phyloP scores from a whole-genome alignment of 2,329 filamentous ascomycete genomes.

The Alternaria postmessia region DNA sequence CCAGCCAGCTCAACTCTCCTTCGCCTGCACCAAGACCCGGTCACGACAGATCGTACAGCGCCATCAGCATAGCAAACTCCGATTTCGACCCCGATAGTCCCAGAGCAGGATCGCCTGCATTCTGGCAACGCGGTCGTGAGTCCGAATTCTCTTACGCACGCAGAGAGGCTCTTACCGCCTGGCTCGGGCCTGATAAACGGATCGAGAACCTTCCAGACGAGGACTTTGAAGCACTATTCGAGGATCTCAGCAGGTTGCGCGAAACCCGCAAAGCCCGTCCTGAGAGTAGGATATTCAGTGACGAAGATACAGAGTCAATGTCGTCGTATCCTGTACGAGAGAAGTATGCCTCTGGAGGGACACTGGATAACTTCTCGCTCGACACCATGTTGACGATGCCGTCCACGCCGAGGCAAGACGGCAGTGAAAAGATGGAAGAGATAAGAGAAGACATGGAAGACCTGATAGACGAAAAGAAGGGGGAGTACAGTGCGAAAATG shows the following conservation, averaged over 20 bases:
- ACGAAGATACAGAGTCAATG: conserved; percentile 85
- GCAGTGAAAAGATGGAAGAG: conserved; percentile 78
- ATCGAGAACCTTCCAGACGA: conserved; percentile 91
- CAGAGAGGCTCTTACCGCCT: conserved; percentile 89
- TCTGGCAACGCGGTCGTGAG: conserved; percentile 73
- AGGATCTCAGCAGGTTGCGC: conserved; percentile 88
- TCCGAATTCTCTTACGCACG: conserved; percentile 95
- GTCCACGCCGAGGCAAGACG: conserved; percentile 83
- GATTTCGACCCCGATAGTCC: conserved; percentile 77
- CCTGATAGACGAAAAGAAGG: conserved; percentile 83
- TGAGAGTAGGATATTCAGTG: conserved; percentile 64
- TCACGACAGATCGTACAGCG: conserved; percentile 73
- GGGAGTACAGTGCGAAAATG: conserved; percentile 80
- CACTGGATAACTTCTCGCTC: conserved; percentile 93
- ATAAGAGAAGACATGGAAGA: conserved; percentile 83
- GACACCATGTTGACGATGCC: conserved; percentile 95
- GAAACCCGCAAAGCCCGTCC: conserved; percentile 78
- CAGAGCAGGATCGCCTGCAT: conserved; percentile 80
- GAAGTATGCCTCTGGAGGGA: conserved; percentile 94
- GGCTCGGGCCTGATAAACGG: conserved; percentile 89
- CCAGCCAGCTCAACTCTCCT: conserved; percentile 70
- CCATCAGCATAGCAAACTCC: conserved; percentile 77
- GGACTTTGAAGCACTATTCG: conserved; percentile 90
- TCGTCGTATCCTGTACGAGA: conserved; percentile 88
- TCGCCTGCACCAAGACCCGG: conserved; percentile 68